A percentile compares a stretch with the other conserved stretches of the same genome.
Conservation (phyloP, 1,139 yeast species). For the Candida sanyaensis region DNA sequence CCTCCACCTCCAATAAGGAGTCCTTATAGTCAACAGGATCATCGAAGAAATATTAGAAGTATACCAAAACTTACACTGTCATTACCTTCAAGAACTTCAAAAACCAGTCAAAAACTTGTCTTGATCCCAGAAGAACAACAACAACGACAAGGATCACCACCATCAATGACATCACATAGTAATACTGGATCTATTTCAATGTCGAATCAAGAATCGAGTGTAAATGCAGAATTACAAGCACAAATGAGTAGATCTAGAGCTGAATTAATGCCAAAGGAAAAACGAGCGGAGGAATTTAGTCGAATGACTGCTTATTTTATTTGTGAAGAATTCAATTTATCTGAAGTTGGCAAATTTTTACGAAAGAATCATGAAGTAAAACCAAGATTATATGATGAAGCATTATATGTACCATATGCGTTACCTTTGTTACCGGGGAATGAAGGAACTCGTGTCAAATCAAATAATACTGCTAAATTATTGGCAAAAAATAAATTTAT, state of each 20-base stretch:
- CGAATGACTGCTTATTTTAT: conserved; percentile 90
- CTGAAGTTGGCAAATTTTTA: conserved; percentile 63
- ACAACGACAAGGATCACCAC: conserved; percentile 20
- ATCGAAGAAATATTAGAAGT: conserved; percentile 33
- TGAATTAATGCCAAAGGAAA: conserved; percentile 68
- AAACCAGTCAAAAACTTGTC: conserved; percentile 82
- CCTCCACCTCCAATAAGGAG: conserved; percentile 9
- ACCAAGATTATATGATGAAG: conserved; percentile 88
- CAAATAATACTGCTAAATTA: conserved; percentile 69
- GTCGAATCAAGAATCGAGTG: neutral
- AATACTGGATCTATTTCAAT: neutral
- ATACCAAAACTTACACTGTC: conserved; percentile 64
- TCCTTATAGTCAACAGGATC: conserved; percentile 9
- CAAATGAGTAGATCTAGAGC: conserved; percentile 60
- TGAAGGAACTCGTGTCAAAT: conserved; percentile 80
- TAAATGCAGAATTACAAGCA: conserved; percentile 26
- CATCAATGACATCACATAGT: neutral
- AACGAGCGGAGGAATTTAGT: conserved; percentile 68
- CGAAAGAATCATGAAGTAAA: conserved; percentile 74
- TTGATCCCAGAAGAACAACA: conserved; percentile 72
- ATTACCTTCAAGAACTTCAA: conserved; percentile 83
- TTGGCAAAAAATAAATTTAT: conserved; percentile 62
- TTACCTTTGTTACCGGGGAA: conserved; percentile 86
- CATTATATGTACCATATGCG: conserved; percentile 85
- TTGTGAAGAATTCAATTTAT: conserved; percentile 76